phyloP scores from a whole-genome alignment of 1,284 basidiomycete genomes.

The Trametes versicolor region DNA sequence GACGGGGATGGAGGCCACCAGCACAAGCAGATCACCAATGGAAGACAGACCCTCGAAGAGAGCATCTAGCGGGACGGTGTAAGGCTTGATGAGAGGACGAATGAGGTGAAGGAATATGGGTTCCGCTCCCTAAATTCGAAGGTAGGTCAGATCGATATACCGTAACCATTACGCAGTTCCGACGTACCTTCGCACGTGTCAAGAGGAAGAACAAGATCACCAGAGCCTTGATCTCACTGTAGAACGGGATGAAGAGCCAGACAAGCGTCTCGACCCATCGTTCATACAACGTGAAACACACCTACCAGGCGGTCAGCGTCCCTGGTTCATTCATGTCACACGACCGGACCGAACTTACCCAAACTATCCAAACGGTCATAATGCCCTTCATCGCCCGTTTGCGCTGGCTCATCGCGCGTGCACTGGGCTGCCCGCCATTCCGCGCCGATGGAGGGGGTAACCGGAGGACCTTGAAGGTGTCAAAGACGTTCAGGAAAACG shows the following conservation, averaged over 20 bases:
- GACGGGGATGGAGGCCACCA: slow-evolving; percentile 63
- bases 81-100: slow-evolving; percentile 76
- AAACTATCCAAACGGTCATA: slow-evolving; percentile 83
- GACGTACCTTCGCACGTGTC: slow-evolving; percentile 75
- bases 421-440: slow-evolving; percentile 68
- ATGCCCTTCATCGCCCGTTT: slow-evolving; percentile 87
- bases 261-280: slow-evolving; percentile 67
- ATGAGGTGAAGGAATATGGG: slow-evolving; percentile 80
- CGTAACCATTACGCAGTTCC: neutral
- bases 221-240: slow-evolving; percentile 79
- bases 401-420: slow-evolving; percentile 72
- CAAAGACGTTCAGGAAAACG: slow-evolving; percentile 81
- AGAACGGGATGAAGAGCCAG: slow-evolving; percentile 79
- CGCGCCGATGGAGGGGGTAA: slow-evolving; percentile 66
- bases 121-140: slow-evolving; percentile 70
- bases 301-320: slow-evolving; percentile 46
- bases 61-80: slow-evolving; percentile 68
- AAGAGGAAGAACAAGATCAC: slow-evolving; percentile 75
- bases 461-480: slow-evolving; percentile 84
- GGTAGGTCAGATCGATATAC: slow-evolving; percentile 18
- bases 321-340: slow-evolving; percentile 1
- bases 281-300: slow-evolving; percentile 71
- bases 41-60: slow-evolving; percentile 64
- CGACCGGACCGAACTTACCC: slow-evolving; percentile 58
- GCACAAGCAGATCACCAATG: slow-evolving; percentile 71